Evolutionary conservation across 371 early-diverging fungal species (phyloP).

Genomic region (Mortierella sp.): DNA sequence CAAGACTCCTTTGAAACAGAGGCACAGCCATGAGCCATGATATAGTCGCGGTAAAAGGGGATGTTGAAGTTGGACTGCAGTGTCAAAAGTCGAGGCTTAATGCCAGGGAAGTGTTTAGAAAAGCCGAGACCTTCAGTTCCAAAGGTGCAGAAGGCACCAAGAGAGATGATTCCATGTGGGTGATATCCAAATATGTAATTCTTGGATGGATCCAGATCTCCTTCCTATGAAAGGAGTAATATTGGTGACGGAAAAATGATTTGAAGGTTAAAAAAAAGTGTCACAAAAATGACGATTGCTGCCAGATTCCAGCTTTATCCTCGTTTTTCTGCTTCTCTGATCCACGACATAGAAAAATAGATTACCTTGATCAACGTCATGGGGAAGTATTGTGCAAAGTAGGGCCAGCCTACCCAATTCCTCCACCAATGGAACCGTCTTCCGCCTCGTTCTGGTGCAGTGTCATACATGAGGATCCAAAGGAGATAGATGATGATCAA

Average conservation of each 20-base stretch:
- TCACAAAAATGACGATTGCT: too few species aligned
- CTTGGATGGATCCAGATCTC: slow-evolving; percentile 77
- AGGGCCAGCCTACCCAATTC: slow-evolving; percentile 69
- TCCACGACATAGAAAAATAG: background rate
- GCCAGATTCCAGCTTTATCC: too few species aligned
- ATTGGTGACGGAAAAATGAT: slow-evolving; percentile 1
- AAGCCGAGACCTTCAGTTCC: slow-evolving; percentile 80
- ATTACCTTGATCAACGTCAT: slow-evolving; percentile 77
- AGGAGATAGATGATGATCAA: slow-evolving; percentile 75
- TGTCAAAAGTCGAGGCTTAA: slow-evolving; percentile 74
- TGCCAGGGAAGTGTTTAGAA: slow-evolving; percentile 76
- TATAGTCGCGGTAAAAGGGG: slow-evolving; percentile 82
- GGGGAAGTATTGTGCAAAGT: slow-evolving; percentile 86
- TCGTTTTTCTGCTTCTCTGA: too few species aligned
- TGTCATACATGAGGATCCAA: slow-evolving; percentile 69
- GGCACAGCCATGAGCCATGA: slow-evolving; percentile 77
- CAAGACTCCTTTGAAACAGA: slow-evolving; percentile 84
- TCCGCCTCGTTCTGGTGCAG: slow-evolving; percentile 78
- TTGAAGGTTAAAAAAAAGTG: too few species aligned
- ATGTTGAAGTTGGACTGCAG: slow-evolving; percentile 73
- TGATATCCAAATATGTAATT: slow-evolving; percentile 87
- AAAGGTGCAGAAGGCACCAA: slow-evolving; percentile 88
- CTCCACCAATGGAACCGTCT: slow-evolving; percentile 74
- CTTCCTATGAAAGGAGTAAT: slow-evolving; percentile 59
- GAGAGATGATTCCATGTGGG: slow-evolving; percentile 88